These are phyloP conservation scores for Ottelia alismoides DNA, from an alignment of 106 monocot genomes.

Conservation along the genomic window DNA sequence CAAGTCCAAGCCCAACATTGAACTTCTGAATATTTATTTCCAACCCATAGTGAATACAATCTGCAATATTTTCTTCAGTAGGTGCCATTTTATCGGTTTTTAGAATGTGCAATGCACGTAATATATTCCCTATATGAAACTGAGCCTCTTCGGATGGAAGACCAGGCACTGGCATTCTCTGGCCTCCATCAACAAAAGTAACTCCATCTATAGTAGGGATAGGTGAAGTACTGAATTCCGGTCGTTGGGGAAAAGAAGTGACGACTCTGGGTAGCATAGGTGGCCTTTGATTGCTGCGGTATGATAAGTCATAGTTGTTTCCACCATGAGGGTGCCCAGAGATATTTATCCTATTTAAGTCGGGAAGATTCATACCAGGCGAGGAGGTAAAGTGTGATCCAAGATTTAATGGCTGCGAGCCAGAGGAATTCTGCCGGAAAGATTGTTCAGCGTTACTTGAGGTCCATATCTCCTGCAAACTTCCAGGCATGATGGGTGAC, in stretches of 20 bases:
- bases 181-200: conserved; percentile 5
- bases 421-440: background rate
- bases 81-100: conserved; percentile 47
- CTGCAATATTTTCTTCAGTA: conserved; percentile 44
- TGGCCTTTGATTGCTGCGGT: background rate
- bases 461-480: too few species aligned
- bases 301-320: conserved; percentile 10
- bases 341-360: conserved; percentile 16
- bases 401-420: background rate
- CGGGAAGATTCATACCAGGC: conserved; percentile 17
- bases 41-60: conserved; percentile 56
- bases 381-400: conserved; percentile 11
- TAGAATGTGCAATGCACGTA: conserved; percentile 34
- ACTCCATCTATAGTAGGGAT: background rate
- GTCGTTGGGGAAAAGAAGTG: background rate
- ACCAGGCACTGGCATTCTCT: conserved; percentile 10
- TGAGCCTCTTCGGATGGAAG: conserved; percentile 5
- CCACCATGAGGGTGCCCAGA: conserved; percentile 14
- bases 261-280: background rate
- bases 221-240: conserved; percentile 6
- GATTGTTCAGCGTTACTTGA: too few species aligned
- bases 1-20: conserved; percentile 34
- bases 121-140: conserved; percentile 24
- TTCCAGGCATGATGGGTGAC: conserved; percentile 5
- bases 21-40: conserved; percentile 33